These are phyloP conservation scores for Bassia scoparia DNA, from an alignment of 148 eudicot genomes.

Conservation along the genomic window DNA sequence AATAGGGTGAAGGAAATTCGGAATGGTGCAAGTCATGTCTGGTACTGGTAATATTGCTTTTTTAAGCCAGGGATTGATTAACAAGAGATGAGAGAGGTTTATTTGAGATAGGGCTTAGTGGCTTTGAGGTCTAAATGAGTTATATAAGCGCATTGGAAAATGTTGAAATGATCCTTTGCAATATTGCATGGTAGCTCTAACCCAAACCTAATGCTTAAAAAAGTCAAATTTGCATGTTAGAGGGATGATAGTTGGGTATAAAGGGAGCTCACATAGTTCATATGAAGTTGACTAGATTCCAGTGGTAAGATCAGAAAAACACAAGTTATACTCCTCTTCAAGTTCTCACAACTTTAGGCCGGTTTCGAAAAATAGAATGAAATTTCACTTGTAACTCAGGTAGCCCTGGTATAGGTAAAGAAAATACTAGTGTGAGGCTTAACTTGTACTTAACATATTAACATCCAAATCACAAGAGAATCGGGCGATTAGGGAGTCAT, in stretches of 20 bases:
- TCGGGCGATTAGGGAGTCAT: too few species aligned
- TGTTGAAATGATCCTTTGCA: neutral
- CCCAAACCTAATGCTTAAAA: slow-evolving; percentile 10
- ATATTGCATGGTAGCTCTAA: slow-evolving; percentile 23
- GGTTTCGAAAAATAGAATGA: too few species aligned
- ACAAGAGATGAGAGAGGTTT: neutral
- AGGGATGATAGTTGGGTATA: slow-evolving; percentile 9
- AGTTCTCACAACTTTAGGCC: too few species aligned
- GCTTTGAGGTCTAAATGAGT: neutral
- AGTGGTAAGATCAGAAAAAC: neutral
- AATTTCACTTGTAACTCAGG: too few species aligned
- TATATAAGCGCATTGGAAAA: slow-evolving; percentile 1
- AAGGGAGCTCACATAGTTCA: slow-evolving; percentile 12
- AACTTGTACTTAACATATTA: too few species aligned
- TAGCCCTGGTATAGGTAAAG: too few species aligned
- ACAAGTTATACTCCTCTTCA: neutral
- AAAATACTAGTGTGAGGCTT: too few species aligned
- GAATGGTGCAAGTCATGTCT: slow-evolving; percentile 1
- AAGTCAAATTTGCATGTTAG: slow-evolving; percentile 21
- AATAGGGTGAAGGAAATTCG: neutral
- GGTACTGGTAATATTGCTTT: neutral
- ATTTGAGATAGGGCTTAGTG: neutral
- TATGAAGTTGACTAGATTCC: slow-evolving; percentile 10
- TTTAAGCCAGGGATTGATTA: neutral
- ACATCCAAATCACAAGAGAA: too few species aligned